Conservation (phyloP, 2,329 filamentous ascomycete species). For the Arthroderma uncinatum region DNA sequence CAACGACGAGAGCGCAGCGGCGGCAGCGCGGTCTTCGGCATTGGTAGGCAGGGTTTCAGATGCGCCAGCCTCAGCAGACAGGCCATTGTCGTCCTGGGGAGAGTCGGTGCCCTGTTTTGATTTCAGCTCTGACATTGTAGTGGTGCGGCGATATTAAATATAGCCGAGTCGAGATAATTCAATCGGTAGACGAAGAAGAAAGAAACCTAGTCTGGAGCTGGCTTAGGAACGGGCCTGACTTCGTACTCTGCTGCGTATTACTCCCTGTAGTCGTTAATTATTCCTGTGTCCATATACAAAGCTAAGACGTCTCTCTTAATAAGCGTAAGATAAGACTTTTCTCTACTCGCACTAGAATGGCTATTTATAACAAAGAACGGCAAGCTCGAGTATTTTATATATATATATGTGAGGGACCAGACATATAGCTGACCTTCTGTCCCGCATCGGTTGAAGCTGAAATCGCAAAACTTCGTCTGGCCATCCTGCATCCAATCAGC, state of each 20-base stretch:
- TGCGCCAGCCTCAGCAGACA: slow-evolving; percentile 28
- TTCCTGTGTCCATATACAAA: no score
- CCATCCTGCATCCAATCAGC: background rate
- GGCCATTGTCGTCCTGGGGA: background rate
- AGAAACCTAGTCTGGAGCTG: no score
- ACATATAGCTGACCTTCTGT: no score
- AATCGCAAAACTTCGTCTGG: background rate
- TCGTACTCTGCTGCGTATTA: background rate
- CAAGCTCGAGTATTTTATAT: no score
- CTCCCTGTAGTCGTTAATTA: no score
- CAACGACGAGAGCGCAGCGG: slow-evolving; percentile 39
- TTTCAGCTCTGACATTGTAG: background rate
- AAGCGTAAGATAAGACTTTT: background rate
- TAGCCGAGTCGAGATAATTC: no score
- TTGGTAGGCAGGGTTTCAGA: slow-evolving; percentile 31
- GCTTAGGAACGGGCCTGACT: no score
- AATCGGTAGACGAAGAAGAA: no score
- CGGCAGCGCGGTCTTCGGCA: slow-evolving; percentile 42
- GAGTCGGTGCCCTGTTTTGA: background rate
- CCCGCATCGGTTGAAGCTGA: background rate
- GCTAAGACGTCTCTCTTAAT: background rate
- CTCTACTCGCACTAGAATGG: background rate
- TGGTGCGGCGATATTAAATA: no score
- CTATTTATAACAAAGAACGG: background rate
- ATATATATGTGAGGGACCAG: no score